Percentiles rank a stretch among this genome's conserved stretches.
These are phyloP conservation scores for Geosmithia flava DNA, from an alignment of 2,329 filamentous ascomycete genomes.

Conservation along the genomic window DNA sequence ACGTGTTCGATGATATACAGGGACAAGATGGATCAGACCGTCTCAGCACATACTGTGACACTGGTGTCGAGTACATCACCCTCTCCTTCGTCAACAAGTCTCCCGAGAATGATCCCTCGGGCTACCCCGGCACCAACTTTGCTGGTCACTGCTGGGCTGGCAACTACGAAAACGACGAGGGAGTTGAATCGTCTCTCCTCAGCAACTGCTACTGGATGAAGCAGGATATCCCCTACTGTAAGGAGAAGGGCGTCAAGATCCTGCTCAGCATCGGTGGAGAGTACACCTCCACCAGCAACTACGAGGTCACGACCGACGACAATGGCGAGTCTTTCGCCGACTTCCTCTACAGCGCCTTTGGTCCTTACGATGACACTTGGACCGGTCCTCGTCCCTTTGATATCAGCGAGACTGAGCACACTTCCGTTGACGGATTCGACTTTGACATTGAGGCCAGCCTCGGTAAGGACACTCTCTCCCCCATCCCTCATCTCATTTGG, in stretches of 20 bases:
- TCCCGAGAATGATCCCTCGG: slow-evolving; percentile 20
- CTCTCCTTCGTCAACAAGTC: slow-evolving; percentile 23
- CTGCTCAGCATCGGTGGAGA: slow-evolving; percentile 27
- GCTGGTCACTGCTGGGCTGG: slow-evolving; percentile 21
- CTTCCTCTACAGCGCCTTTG: slow-evolving; percentile 24
- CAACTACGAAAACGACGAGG: slow-evolving; percentile 10
- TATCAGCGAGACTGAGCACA: slow-evolving; percentile 9
- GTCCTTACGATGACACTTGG: slow-evolving; percentile 18
- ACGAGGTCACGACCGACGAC: slow-evolving; percentile 14
- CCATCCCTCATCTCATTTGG: not conserved
- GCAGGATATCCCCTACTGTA: slow-evolving; percentile 26
- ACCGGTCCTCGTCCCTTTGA: slow-evolving; percentile 26
- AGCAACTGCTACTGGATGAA: slow-evolving; percentile 21
- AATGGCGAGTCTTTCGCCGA: slow-evolving; percentile 23
- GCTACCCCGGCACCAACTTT: slow-evolving; percentile 26
- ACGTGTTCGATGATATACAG: slow-evolving; percentile 7
- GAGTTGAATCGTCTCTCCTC: slow-evolving; percentile 16
- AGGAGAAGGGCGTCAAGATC: slow-evolving; percentile 26
- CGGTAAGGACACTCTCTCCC: slow-evolving; percentile 10
- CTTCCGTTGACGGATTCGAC: slow-evolving; percentile 26
- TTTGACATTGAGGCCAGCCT: slow-evolving; percentile 24
- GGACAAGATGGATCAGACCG: slow-evolving; percentile 20
- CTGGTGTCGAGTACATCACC: slow-evolving; percentile 22
- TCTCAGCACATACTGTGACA: slow-evolving; percentile 21
- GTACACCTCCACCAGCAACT: slow-evolving; percentile 15